Conservation (phyloP, 1,139 yeast species). For the Pichia inconspicua region DNA sequence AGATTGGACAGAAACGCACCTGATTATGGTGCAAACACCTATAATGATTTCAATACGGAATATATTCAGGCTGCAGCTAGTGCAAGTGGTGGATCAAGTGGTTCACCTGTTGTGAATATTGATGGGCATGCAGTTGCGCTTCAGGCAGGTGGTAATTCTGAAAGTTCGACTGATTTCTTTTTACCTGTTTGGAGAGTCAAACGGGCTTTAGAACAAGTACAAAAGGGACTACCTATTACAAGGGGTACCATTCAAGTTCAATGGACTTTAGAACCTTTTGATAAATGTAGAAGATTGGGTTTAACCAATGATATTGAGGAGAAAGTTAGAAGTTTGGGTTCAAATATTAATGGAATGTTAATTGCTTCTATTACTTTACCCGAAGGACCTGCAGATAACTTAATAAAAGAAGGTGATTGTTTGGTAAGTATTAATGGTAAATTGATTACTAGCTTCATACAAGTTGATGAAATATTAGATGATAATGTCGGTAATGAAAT, state of each 20-base stretch:
- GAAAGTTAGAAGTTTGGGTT: slow-evolving; percentile 48
- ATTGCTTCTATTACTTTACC: slow-evolving; percentile 82
- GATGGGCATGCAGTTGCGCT: slow-evolving; percentile 85
- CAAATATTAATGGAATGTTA: slow-evolving; percentile 69
- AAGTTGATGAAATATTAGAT: slow-evolving; percentile 81
- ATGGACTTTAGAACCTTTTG: slow-evolving; percentile 81
- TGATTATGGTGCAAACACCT: slow-evolving; percentile 82
- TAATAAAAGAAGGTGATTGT: slow-evolving; percentile 79
- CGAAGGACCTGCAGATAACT: slow-evolving; percentile 75
- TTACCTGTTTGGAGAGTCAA: slow-evolving; percentile 77
- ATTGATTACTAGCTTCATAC: slow-evolving; percentile 61
- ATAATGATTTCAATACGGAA: slow-evolving; percentile 91
- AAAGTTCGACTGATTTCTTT: slow-evolving; percentile 89
- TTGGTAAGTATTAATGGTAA: slow-evolving; percentile 65
- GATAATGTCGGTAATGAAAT: slow-evolving; percentile 54
- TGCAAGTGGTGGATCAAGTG: slow-evolving; percentile 93
- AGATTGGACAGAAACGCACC: slow-evolving; percentile 93
- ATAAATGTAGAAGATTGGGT: slow-evolving; percentile 85
- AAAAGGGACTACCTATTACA: slow-evolving; percentile 49
- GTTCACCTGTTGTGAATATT: slow-evolving; percentile 87
- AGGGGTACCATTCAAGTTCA: slow-evolving; percentile 88
- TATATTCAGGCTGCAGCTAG: slow-evolving; percentile 95
- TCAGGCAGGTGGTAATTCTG: slow-evolving; percentile 91
- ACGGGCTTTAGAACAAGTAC: slow-evolving; percentile 74
- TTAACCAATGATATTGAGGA: slow-evolving; percentile 69